phyloP scores from a whole-genome alignment of 805 yeast species.

The Ogataea wickerhamii region DNA sequence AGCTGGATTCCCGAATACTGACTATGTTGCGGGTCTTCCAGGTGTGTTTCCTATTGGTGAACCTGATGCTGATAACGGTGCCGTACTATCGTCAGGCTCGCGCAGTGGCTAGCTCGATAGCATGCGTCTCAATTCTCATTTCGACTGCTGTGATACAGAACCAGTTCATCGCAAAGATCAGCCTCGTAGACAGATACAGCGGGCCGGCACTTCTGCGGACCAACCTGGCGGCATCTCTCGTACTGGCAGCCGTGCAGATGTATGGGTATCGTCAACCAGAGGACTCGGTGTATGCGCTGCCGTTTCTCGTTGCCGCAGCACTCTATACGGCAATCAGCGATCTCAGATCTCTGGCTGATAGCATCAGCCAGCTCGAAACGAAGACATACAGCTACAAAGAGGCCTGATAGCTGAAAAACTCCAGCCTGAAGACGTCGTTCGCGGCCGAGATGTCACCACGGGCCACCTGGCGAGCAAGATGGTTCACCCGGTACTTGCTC shows the following conservation, averaged over 20 bases:
- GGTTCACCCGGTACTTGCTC: conserved; percentile 3
- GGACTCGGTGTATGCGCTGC: conserved; percentile 28
- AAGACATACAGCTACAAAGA: conserved; percentile 30
- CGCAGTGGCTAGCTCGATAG: conserved; percentile 23
- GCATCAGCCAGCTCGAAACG: conserved; percentile 21
- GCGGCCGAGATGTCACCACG: conserved; percentile 6
- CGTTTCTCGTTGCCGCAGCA: conserved; percentile 21
- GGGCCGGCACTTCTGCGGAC: conserved; percentile 1
- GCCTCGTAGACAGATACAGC: conserved; percentile 2
- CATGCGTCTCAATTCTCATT: conserved; percentile 22
- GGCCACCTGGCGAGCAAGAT: not conserved
- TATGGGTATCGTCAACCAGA: conserved; percentile 1
- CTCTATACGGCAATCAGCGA: conserved; percentile 19
- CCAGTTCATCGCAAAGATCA: conserved; percentile 13
- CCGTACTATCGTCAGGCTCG: conserved; percentile 29
- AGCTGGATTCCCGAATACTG: conserved; percentile 9
- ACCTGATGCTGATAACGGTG: conserved; percentile 24
- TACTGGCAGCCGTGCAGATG: conserved; percentile 12
- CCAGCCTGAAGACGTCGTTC: conserved; percentile 12
- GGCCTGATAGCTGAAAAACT: conserved; percentile 26
- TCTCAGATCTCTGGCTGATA: conserved; percentile 15
- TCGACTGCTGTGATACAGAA: conserved; percentile 20
- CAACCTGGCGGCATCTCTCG: conserved; percentile 6
- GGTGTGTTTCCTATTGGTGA: conserved; percentile 17
- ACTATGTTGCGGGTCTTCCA: conserved; percentile 16